Evolutionary conservation across 148 eudicot species (phyloP), one percentile per base, ranked within the genome.

Genomic region (Rhododendron henanense): DNA sequence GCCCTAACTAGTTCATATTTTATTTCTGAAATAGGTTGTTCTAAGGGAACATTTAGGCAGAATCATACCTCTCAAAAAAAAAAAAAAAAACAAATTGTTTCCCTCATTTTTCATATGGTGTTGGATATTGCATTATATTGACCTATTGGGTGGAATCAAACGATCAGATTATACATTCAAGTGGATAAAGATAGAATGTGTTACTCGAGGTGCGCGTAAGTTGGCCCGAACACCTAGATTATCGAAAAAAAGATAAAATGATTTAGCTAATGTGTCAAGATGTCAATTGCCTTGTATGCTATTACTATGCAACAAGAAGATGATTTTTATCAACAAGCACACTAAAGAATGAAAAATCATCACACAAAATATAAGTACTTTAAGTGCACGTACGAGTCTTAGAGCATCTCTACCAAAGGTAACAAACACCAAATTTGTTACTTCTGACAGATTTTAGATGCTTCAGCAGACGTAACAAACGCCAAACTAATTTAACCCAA

Each of bases 1-100:
- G 44, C 44, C 23, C 65, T 59, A 59, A 59, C 47, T 31, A 25
- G 71, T 84, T 88, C 88, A 89, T 87, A 86, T 85, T 86, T 19
- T 77, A 77, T 37, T 75, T 55, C 37, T 33, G 16, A 37, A 33
- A 79, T 84, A 63, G 81, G 15, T 23, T 39, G 80, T 77, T 41
- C 25, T 1, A 41, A 53, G 81, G 75, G 73, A 85, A 87, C 50
- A 45, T 79, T 76, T 31, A 45, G 14, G n/a, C 79, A 25, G 28
- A 81, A 61, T 82, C 85, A 86, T 85, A 63, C n/a, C 65, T n/a
- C 25, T 50, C 11, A 44, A 80, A 45, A 73, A 51, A 51, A 84
- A 48, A 10, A 8, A 1, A 41, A 21, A 35, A 35, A 35, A 39
- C 4, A 4, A 39, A 39, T 1, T 33, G 35, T 28, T n/a, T 69